A percentile compares a stretch with the other conserved stretches of the same genome.
Conservation (phyloP, 306 rosid species). For the Begonia peltatifolia region DNA sequence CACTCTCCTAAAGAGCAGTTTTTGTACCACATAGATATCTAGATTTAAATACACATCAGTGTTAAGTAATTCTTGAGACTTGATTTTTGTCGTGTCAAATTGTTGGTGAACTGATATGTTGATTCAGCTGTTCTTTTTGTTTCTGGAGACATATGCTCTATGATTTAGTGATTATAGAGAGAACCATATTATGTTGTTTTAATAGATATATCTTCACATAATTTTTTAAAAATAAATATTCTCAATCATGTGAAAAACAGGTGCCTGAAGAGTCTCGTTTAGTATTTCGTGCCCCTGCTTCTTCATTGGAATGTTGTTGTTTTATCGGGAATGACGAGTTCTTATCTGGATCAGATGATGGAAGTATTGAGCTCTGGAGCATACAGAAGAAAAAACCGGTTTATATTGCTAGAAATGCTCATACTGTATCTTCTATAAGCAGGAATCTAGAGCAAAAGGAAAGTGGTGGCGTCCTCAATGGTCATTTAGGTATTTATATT, state of each 20-base stretch:
- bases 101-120: background rate
- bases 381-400: constrained; percentile 65
- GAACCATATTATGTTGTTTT: background rate
- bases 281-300: constrained; percentile 77
- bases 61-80: too few species aligned
- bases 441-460: constrained; percentile 26
- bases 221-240: background rate
- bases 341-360: constrained; percentile 83
- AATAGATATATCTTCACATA: background rate
- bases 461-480: constrained; percentile 39
- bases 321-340: constrained; percentile 71
- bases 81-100: too few species aligned
- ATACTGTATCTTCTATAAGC: constrained; percentile 26
- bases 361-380: constrained; percentile 80
- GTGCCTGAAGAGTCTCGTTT: constrained; percentile 94
- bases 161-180: background rate
- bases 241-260: constrained; percentile 28
- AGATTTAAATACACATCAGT: too few species aligned
- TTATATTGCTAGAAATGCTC: constrained; percentile 69
- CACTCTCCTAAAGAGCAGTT: too few species aligned
- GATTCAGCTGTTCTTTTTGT: background rate
- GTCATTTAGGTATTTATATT: constrained; percentile 38
- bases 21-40: too few species aligned
- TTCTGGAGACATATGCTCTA: background rate
- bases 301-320: constrained; percentile 79